These are phyloP conservation scores for Amaranthus hypochondriacus DNA, from an alignment of 148 eudicot species.

Conservation along the genomic window DNA sequence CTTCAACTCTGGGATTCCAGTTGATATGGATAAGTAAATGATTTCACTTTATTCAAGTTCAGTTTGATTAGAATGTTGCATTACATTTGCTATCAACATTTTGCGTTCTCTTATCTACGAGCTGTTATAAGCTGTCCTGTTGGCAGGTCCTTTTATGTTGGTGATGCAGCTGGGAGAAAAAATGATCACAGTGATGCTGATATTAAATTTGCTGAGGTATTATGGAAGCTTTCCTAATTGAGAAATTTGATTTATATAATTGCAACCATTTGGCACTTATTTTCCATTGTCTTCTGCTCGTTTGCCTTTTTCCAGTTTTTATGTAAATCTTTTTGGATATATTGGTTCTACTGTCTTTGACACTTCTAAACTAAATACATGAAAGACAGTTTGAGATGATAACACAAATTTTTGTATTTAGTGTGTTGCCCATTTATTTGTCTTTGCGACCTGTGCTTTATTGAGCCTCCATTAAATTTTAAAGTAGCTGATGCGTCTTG, in stretches of 20 bases:
- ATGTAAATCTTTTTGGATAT: background rate
- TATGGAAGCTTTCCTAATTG: background rate
- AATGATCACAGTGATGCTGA: conserved; percentile 87
- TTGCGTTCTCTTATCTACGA: background rate
- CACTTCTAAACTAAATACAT: too few species aligned
- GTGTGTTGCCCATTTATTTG: too few species aligned
- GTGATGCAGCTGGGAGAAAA: conserved; percentile 92
- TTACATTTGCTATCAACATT: background rate
- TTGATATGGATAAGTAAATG: conserved; percentile 79
- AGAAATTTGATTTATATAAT: background rate
- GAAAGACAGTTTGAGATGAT: too few species aligned
- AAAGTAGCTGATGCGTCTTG: too few species aligned
- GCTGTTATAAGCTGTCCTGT: conserved; percentile 8
- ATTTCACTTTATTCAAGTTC: conserved; percentile 3
- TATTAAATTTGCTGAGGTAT: conserved; percentile 83
- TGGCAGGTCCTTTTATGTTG: conserved; percentile 89
- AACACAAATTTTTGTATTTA: too few species aligned
- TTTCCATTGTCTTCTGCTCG: background rate
- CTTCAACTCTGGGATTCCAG: conserved; percentile 77
- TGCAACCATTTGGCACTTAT: background rate
- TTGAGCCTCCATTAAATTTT: too few species aligned
- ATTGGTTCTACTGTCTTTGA: too few species aligned
- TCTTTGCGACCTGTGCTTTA: too few species aligned
- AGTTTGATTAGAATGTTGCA: background rate
- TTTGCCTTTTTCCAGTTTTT: background rate